Base-by-base conservation (phyloP, 2,329 filamentous ascomycete species). In the Clathrospora elynae region DNA sequence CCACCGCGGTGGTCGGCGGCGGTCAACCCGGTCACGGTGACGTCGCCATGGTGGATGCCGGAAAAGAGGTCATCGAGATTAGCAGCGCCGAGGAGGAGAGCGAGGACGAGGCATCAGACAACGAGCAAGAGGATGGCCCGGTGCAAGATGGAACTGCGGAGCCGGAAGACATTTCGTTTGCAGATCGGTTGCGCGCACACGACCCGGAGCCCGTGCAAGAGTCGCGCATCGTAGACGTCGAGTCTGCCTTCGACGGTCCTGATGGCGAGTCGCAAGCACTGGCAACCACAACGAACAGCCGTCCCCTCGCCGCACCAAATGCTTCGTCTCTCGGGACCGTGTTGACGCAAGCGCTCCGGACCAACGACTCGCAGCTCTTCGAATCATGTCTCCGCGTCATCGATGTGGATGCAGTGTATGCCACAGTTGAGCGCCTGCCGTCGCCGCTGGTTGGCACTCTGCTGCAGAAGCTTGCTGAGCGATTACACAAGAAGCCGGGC, bases 331-430 rank as follows among this genome's bases (percentile, higher is more conserved):
- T 99, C 35, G 87, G 88, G 33, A 96, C 90, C 4, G 90, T 96
- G n/a, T 84, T 99, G 46, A 85, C 90, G 10, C 92, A 97, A 71
- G 90, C 93, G 5, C 84, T 99, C 42, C 87, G 87, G 62, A 96
- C 91, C 49, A 93, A 96, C 72, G 93, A 99, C 73, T 80, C 82
- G 50, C 85, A 87, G 51, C 85, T 96, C 37, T 85, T 99, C 59
- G 92, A 97, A 75, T 90, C 89, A 1, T 97, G 92, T 72, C 83
- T 99, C 61, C 87, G 90, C 61, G 86, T 86, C 11, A 85, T 81
- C 40, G 88, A 96, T 66, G 72, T 85, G 31, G 75, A 79, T 51
- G 91, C 86, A 51, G 86, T 99, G 55, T 86, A 87, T 66, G 85
- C 87, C 57, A 99, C 93, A 25, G 90, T 99, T 59, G 88, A 96